These are phyloP conservation scores for Auricularia sp. DNA, from an alignment of 768 basidiomycete species.

Conservation along the genomic window DNA sequence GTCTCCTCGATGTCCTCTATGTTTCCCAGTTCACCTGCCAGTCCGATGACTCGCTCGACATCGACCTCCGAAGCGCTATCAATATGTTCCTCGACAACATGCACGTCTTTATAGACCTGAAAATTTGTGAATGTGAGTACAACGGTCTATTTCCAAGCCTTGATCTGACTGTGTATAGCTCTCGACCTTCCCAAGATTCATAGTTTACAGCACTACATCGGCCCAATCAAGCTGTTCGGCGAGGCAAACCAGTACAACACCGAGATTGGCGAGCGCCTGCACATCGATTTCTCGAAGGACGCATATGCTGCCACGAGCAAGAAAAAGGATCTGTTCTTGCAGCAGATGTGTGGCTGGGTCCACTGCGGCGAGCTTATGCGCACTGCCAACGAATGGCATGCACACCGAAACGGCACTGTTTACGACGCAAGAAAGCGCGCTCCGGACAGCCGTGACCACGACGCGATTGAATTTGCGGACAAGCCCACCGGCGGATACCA, in stretches of 20 bases:
- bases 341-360: background rate
- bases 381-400: background rate
- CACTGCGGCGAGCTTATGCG: background rate
- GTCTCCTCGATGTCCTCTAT: slow-evolving; percentile 20
- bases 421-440: background rate
- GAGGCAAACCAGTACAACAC: slow-evolving; percentile 19
- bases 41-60: slow-evolving; percentile 6
- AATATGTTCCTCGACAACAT: background rate
- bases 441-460: background rate
- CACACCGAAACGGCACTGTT: background rate
- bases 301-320: background rate
- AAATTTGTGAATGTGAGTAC: background rate
- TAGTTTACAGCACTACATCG: slow-evolving; percentile 14
- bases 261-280: slow-evolving; percentile 18
- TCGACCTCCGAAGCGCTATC: background rate
- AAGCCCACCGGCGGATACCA: background rate
- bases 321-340: background rate
- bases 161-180: background rate
- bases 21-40: slow-evolving; percentile 13
- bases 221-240: slow-evolving; percentile 11
- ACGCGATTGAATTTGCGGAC: background rate
- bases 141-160: slow-evolving; percentile 1
- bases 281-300: slow-evolving; percentile 7
- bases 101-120: slow-evolving; percentile 6
- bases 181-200: slow-evolving; percentile 23